Evolutionary conservation across 345 rosid genomes (phyloP).

Genomic region (Heritiera fomes): DNA sequence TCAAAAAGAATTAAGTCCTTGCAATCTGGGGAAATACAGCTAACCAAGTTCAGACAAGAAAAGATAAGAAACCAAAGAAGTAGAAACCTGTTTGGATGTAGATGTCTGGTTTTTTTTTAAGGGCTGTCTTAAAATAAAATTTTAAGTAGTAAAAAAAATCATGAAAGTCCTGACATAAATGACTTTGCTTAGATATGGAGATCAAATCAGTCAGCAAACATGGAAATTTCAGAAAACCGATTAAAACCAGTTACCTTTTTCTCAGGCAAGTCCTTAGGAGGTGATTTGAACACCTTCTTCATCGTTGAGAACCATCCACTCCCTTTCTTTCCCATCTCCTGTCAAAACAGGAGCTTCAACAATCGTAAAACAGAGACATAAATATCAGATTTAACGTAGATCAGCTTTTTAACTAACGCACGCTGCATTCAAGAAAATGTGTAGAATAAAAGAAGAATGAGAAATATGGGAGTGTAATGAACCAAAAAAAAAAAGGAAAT

Average conservation of each 20-base stretch:
- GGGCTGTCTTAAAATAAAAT: conserved; percentile 14
- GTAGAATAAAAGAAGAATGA: not conserved
- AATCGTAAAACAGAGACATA: not conserved
- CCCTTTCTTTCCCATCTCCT: conserved; percentile 87
- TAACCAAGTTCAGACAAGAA: not conserved
- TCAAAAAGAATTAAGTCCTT: not conserved
- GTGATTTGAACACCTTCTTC: conserved; percentile 85
- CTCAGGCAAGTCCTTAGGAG: conserved; percentile 56
- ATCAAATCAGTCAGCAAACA: not conserved
- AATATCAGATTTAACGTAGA: not conserved
- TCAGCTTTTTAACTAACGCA: not conserved
- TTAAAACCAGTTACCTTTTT: conserved; percentile 51
- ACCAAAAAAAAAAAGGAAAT: no score
- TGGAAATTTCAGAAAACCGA: not conserved
- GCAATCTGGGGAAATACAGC: not conserved
- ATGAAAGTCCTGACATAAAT: not conserved
- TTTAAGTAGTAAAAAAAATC: not conserved
- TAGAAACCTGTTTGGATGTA: not conserved
- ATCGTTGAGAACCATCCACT: conserved; percentile 87
- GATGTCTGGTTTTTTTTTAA: not conserved
- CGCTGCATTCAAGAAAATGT: not conserved
- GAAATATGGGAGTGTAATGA: not conserved
- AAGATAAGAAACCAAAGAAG: conserved; percentile 2
- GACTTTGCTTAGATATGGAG: conserved; percentile 5
- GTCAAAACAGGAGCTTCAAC: conserved; percentile 1